Evolutionary conservation across 495 filamentous ascomycete genomes (phyloP), one percentile per base, ranked within the genome.

Genomic region (Hypomontagnella monticulosa): DNA sequence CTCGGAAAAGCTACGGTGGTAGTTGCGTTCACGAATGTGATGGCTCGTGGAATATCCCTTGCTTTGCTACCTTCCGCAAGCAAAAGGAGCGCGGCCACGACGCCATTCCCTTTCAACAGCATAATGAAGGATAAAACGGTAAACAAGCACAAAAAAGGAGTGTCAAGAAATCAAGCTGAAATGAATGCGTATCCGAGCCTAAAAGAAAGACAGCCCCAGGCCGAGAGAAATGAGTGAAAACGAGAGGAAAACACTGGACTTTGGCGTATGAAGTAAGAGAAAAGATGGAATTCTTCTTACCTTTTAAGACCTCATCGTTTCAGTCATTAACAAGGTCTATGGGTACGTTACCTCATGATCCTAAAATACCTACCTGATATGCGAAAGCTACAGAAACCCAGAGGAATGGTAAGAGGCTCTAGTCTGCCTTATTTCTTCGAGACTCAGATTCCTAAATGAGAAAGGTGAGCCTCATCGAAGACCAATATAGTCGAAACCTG

Each of bases 41-140:
- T 38, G 16, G 53, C 15, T 3, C 47, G 46, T 19, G 20, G 53
- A 34, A 27, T 33, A 41, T 40, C 57, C 33, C 38, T 40, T 41
- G 58, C 57, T 15, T 34, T 33, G 10, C n/a, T 20, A 18, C 57
- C 47, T 20, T 61, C 46, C 1, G 46, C 40, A 38, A 62, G 53
- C 30, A 67, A 40, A 53, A 57, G 15, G 32, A 67, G 33, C 12
- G 57, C 48, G 5, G 27, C 51, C 12, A 67, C 36, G 14, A 27
- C 40, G 15, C 62, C 57, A 37, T 58, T 67, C 30, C 64, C 20
- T 41, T n/a, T 32, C 42, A 67, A 58, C 16, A 67, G n/a, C 64
- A 67, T 67, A 47, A 11, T 57, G 57, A 60, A 58, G 8, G 46
- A 57, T 19, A 38, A 34, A 34, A 42, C 14, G 23, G 34, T 58